Percentiles rank a stretch among this genome's conserved stretches.
Conservation (phyloP, 176 grass and related monocot genomes). For the Eleusine coracana region DNA sequence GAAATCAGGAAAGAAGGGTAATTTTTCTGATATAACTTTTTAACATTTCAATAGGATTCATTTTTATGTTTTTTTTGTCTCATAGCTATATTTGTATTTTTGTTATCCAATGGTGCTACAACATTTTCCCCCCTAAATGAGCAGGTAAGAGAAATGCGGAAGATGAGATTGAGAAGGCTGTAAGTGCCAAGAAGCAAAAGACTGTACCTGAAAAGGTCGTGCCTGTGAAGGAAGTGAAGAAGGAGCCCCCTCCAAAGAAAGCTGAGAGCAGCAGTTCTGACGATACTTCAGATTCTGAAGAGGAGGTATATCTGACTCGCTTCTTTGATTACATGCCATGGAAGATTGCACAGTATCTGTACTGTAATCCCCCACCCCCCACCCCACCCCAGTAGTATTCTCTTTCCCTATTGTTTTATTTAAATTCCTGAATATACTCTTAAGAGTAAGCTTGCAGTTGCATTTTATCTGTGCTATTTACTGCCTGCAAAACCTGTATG, state of each 20-base stretch:
- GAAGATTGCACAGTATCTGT: neutral
- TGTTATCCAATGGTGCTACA: neutral
- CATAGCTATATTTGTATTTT: neutral
- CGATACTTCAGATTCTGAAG: slow-evolving; percentile 74
- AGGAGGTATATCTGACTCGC: slow-evolving; percentile 42
- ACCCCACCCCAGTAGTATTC: neutral
- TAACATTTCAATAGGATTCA: neutral
- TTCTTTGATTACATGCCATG: neutral
- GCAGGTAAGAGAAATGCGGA: slow-evolving; percentile 75
- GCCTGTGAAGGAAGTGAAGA: slow-evolving; percentile 44
- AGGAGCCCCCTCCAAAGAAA: slow-evolving; percentile 62
- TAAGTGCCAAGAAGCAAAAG: slow-evolving; percentile 74
- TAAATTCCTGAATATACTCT: neutral
- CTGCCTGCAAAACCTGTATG: neutral
- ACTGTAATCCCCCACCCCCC: neutral
- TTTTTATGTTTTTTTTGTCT: neutral
- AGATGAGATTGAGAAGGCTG: slow-evolving; percentile 55
- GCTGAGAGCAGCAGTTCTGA: slow-evolving; percentile 67
- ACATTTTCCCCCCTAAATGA: neutral
- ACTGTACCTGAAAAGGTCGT: no score
- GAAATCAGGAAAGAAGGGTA: slow-evolving; percentile 79
- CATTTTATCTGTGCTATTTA: neutral
- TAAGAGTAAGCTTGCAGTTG: neutral
- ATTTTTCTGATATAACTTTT: neutral
- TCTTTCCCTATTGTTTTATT: neutral